These are phyloP conservation scores for Paracoccidioides lutzii DNA, from an alignment of 2,329 filamentous ascomycete species.

Conservation along the genomic window DNA sequence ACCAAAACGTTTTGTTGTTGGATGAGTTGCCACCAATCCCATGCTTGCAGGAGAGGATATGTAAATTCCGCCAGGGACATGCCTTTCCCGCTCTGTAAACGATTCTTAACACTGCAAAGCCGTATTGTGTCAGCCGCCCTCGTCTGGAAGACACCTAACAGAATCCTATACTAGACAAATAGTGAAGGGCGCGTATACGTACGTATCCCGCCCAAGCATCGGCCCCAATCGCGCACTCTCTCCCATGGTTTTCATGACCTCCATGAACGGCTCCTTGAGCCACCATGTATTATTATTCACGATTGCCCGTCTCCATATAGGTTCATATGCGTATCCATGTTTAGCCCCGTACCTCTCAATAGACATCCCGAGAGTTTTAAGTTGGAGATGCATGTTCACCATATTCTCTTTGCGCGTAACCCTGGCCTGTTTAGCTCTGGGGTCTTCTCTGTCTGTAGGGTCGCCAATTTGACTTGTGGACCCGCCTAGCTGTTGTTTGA, in stretches of 20 bases:
- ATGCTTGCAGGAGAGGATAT: constrained; percentile 86
- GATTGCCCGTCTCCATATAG: constrained; percentile 54
- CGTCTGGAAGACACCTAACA: constrained; percentile 5
- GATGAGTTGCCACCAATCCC: constrained; percentile 92
- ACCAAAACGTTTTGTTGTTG: constrained; percentile 53
- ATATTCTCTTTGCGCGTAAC: constrained; percentile 34
- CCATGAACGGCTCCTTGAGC: constrained; percentile 55
- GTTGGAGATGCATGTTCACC: constrained; percentile 36
- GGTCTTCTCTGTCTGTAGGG: constrained; percentile 32
- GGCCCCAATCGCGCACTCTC: constrained; percentile 63
- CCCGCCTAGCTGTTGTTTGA: constrained; percentile 31
- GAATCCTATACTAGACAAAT: not conserved
- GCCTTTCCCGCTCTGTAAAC: constrained; percentile 72
- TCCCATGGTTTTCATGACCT: constrained; percentile 64
- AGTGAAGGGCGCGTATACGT: constrained; percentile 29
- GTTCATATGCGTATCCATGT: constrained; percentile 51
- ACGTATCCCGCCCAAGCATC: constrained; percentile 82
- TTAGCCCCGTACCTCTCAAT: constrained; percentile 53
- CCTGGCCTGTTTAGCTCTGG: constrained; percentile 25
- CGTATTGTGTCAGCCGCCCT: not conserved
- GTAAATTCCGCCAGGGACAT: constrained; percentile 91
- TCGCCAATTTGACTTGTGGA: constrained; percentile 36
- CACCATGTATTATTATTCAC: constrained; percentile 81
- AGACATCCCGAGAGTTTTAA: constrained; percentile 57
- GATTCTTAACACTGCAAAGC: constrained; percentile 56